phyloP scores from a whole-genome alignment of 2,329 filamentous ascomycete species.

The Fusarium staphyleae region DNA sequence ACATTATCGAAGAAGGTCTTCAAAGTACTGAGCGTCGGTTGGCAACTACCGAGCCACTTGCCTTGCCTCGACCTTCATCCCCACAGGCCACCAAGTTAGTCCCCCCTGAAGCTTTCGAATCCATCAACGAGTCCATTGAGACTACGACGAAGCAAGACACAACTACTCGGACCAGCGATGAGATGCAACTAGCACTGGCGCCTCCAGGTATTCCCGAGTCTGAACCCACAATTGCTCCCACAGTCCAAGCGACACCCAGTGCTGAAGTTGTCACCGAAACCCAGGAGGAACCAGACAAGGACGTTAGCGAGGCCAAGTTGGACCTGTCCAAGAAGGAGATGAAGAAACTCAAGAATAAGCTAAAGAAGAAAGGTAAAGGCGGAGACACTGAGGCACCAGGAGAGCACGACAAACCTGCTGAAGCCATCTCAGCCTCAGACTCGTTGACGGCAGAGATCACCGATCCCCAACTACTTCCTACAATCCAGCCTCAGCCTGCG shows the following conservation, averaged over 20 bases:
- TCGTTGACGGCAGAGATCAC: not conserved
- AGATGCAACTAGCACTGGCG: not conserved
- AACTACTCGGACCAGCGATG: not conserved
- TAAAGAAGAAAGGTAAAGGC: not conserved
- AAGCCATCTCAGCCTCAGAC: not conserved
- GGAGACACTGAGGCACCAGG: not conserved
- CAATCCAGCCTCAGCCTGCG: not conserved
- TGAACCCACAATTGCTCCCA: not conserved
- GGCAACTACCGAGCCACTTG: not conserved
- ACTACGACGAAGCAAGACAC: not conserved
- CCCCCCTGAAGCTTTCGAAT: not conserved
- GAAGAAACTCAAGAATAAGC: slow-evolving; percentile 15
- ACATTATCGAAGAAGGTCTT: not conserved
- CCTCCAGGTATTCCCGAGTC: not conserved
- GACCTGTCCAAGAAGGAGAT: slow-evolving; percentile 11
- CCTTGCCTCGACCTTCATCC: not conserved
- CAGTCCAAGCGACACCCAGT: not conserved
- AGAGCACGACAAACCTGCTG: slow-evolving; percentile 2
- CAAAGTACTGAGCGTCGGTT: not conserved
- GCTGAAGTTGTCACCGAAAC: not conserved
- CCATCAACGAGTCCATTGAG: not conserved
- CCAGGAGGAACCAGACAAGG: not conserved
- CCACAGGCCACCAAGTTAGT: not conserved
- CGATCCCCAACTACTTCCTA: not conserved
- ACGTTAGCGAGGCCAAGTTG: not conserved